Base-by-base conservation (phyloP, 2,329 filamentous ascomycete genomes). In the Talaromyces sp. region DNA sequence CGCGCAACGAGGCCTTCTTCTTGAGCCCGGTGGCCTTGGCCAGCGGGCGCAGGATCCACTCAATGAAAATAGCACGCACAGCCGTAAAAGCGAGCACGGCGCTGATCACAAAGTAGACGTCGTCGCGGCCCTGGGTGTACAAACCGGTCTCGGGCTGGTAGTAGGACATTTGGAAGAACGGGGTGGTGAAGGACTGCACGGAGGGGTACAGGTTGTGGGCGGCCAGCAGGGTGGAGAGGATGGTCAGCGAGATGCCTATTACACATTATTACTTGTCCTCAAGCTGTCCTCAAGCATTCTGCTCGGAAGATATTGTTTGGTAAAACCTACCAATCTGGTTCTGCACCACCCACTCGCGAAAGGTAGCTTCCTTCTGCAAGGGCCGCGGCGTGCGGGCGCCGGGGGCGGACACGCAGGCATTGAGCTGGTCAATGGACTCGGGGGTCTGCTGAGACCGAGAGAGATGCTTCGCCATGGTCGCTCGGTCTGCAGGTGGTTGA, bases 141-240 rank as follows among this genome's bases (percentile, higher is more conserved):
- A 84, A 78, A 52, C 85, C 87, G 0, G 87, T 86, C 8, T 80
- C 72, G 0, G 85, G 77, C 72, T 93, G 90, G 76, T 88, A 88
- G 80, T 98, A 95, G 62, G 91, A 93, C 62, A 97, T 84, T 61
- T 86, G 84, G 78, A 96, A 92, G 81, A 96, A 96, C 68, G 93
- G 95, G 70, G 84, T 83, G n/a, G 92, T 96, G 70, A 90, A 87
- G 58, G 84, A 80, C 66, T 91, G 86, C 55, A 92, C 86, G 69
- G 88, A 88, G 57, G 93, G 92, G 73, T 96, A 92, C 71, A 89
- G 88, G 69, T 88, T 80, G 78, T 97, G 92, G 60, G 91, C 87
- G 66, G 96, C 86, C 73, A 89, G 86, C 66, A 97, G 86, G 66
- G 96, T 87, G 61, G 91, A 86, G 65, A 97, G 81, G 62, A 95